phyloP scores from a whole-genome alignment of 139 green algal species.

The Micractinium conductrix region DNA sequence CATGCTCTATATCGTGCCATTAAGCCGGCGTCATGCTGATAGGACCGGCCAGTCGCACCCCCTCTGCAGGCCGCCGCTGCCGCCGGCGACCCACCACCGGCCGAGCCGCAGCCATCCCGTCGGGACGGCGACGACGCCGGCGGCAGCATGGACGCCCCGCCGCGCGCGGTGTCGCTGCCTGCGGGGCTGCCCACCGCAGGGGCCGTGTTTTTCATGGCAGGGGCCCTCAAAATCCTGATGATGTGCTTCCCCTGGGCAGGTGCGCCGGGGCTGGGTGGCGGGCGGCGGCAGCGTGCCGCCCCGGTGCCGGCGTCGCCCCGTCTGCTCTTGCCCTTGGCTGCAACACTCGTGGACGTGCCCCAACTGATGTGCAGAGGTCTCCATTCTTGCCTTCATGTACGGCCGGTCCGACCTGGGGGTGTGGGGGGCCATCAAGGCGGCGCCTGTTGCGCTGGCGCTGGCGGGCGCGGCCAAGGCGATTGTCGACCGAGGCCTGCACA shows the following conservation, averaged over 20 bases:
- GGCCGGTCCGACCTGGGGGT: slow-evolving; percentile 37
- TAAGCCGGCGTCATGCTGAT: too few species aligned
- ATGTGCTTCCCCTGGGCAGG: slow-evolving; percentile 48
- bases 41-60: too few species aligned
- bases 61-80: not conserved
- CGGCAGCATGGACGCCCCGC: not conserved
- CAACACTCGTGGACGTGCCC: too few species aligned
- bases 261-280: not conserved
- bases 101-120: not conserved
- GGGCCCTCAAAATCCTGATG: slow-evolving; percentile 40
- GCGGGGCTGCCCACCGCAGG: slow-evolving; percentile 38
- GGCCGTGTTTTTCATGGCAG: slow-evolving; percentile 37
- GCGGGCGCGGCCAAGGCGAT: slow-evolving; percentile 38
- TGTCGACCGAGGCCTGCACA: slow-evolving; percentile 37
- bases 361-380: slow-evolving; percentile 12
- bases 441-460: slow-evolving; percentile 28
- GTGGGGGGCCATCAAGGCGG: slow-evolving; percentile 32
- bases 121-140: not conserved
- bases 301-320: too few species aligned
- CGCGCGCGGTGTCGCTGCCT: slow-evolving; percentile 24
- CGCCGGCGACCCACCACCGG: not conserved
- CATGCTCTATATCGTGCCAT: not conserved
- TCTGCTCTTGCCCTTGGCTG: too few species aligned
- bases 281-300: too few species aligned
- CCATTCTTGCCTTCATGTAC: slow-evolving; percentile 21